Percentiles rank a stretch among this genome's conserved stretches.
Evolutionary conservation across 2,329 filamentous ascomycete species (phyloP).

Genomic region (Dactylellina leptospora): DNA sequence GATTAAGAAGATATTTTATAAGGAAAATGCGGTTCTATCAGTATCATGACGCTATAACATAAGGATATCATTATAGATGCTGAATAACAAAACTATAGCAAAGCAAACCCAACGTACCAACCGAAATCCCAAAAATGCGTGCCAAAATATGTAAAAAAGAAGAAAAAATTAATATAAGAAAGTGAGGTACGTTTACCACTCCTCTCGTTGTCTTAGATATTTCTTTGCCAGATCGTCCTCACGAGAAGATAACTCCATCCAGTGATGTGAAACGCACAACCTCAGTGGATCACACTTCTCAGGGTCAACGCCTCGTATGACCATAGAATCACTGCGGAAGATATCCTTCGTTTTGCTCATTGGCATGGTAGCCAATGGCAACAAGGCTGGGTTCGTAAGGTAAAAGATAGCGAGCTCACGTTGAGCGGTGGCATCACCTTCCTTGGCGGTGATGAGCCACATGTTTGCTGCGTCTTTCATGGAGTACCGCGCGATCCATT

Average conservation of each 20-base stretch:
- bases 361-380: constrained; percentile 80
- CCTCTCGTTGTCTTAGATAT: constrained; percentile 77
- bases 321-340: constrained; percentile 88
- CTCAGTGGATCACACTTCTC: constrained; percentile 80
- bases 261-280: constrained; percentile 95
- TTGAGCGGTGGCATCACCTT: constrained; percentile 87
- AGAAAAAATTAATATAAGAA: constrained; percentile 10
- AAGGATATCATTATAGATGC: constrained; percentile 47
- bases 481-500: constrained; percentile 65
- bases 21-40: constrained; percentile 42
- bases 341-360: constrained; percentile 85
- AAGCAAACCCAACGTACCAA: constrained; percentile 7
- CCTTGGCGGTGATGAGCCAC: constrained; percentile 92
- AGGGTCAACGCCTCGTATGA: constrained; percentile 66
- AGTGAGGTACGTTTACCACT: constrained; percentile 63
- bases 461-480: constrained; percentile 85
- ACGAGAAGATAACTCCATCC: constrained; percentile 92
- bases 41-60: constrained; percentile 47
- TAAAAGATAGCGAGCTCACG: constrained; percentile 93
- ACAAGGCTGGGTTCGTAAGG: constrained; percentile 85
- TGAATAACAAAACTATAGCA: constrained; percentile 4
- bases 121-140: constrained; percentile 13
- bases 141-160: constrained; percentile 23
- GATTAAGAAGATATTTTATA: background rate
- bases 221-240: constrained; percentile 84